Evolutionary conservation across 2,329 filamentous ascomycete species (phyloP), one percentile per base, ranked within the genome.

Genomic region (Monosporascus sp.): DNA sequence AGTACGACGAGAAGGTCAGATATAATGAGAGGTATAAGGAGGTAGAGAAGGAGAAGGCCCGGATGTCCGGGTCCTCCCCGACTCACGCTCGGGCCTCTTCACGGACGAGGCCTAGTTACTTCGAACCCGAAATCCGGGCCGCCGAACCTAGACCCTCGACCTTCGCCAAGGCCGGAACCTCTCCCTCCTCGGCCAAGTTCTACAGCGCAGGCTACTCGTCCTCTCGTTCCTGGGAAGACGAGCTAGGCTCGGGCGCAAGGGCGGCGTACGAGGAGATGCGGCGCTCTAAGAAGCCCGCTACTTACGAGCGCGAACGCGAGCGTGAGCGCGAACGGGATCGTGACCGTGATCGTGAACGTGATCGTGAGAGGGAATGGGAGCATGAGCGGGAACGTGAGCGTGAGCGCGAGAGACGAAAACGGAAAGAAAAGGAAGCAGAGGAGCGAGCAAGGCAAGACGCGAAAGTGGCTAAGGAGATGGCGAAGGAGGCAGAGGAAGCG

Each of bases 1-100:
- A 85, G 60, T 96, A 97, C 70, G 91, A 97, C 71, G 85, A 91
- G 50, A 81, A 86, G 66, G 77, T 87, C 57, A 84, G 79, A 63
- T 70, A 92, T 57, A 82, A 81, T 49, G 82, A 86, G 67, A 43
- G 24, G 18, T 43, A 72, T 90, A 63, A 80, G 80, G 66, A 61
- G 41, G 83, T 81, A 70, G 72, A 81, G 60, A 65, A 74, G 58
- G 68, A 68, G 58, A 73, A 76, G 63, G 63, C 72, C 56, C 74
- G 74, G 54, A 68, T 71, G 3, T 74, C 78, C 1, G 72, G 72
- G 7, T 68, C 76, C 68, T 74, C 20, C 67, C 77, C 14, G 61
- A 54, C 11, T 35, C 28, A 20, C 41, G 28, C 52, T 22, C 48
- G 38, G 47, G 31, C 49, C 18, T 44, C 52, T 18, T 41, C 48